Evolutionary conservation across 2,329 filamentous ascomycete species (phyloP).

Genomic region (Thermothelomyces thermophilus): DNA sequence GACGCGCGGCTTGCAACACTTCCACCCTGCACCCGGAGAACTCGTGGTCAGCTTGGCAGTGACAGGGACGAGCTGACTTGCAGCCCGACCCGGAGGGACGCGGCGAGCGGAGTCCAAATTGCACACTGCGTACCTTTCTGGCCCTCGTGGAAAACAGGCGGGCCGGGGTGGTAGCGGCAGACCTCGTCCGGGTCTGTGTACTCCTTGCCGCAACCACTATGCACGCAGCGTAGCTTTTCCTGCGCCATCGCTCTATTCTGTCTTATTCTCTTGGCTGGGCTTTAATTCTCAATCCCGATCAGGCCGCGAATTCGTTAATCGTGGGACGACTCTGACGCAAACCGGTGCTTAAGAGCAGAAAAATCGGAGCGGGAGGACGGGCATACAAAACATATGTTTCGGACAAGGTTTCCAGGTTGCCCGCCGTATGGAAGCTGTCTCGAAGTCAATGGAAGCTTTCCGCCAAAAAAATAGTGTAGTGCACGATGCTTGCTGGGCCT

Average conservation of each 20-base stretch:
- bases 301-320: too few species aligned
- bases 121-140: slow-evolving; percentile 84
- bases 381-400: background rate
- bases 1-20: slow-evolving; percentile 96
- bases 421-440: slow-evolving; percentile 20
- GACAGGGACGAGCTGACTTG: background rate
- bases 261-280: background rate
- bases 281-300: background rate
- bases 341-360: background rate
- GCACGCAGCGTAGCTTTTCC: slow-evolving; percentile 66
- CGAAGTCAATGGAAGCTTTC: slow-evolving; percentile 25
- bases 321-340: too few species aligned
- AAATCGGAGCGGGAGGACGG: background rate
- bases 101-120: too few species aligned
- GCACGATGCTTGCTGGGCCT: background rate
- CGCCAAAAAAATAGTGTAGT: background rate
- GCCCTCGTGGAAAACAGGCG: slow-evolving; percentile 93
- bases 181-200: slow-evolving; percentile 77
- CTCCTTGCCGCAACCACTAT: slow-evolving; percentile 88
- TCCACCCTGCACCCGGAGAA: slow-evolving; percentile 67
- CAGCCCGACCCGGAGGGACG: too few species aligned
- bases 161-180: slow-evolving; percentile 88
- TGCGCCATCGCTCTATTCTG: slow-evolving; percentile 50
- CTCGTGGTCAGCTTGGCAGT: slow-evolving; percentile 5
- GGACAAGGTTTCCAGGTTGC: background rate